Percentiles rank a stretch among this genome's conserved stretches.
These are phyloP conservation scores for Leccinum disarticulatum DNA, from an alignment of 768 basidiomycete species.

Conservation along the genomic window DNA sequence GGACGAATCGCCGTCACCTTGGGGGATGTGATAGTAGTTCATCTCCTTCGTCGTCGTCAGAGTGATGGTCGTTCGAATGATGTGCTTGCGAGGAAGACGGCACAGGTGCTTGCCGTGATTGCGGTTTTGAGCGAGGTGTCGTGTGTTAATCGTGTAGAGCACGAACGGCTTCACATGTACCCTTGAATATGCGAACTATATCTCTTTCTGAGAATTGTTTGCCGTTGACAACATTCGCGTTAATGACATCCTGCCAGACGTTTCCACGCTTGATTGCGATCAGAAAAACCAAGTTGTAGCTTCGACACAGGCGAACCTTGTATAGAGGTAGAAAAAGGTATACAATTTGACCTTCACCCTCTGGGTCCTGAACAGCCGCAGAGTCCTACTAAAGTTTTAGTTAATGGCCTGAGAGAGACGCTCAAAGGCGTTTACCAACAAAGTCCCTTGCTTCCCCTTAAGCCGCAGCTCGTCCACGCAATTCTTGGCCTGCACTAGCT, in stretches of 20 bases:
- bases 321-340: conserved; percentile 96
- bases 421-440: no score
- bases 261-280: conserved; percentile 70
- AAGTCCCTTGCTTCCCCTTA: no score
- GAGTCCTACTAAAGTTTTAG: conserved; percentile 61
- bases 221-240: conserved; percentile 77
- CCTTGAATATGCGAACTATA: conserved; percentile 87
- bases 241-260: conserved; percentile 86
- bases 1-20: conserved; percentile 54
- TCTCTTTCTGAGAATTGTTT: conserved; percentile 85
- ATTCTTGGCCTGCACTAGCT: no score
- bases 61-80: conserved; percentile 30
- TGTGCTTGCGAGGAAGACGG: conserved; percentile 26
- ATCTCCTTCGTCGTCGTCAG: conserved; percentile 61
- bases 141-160: conserved; percentile 92
- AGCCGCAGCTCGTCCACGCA: no score
- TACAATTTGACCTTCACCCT: conserved; percentile 91
- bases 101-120: conserved; percentile 21
- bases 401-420: not conserved
- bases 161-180: conserved; percentile 89
- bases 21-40: conserved; percentile 71
- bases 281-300: not conserved
- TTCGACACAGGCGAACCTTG: conserved; percentile 51
- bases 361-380: conserved; percentile 90
- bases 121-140: conserved; percentile 30